Evolutionary conservation across 2,329 filamentous ascomycete genomes (phyloP).

Genomic region (Leptographium procerum): DNA sequence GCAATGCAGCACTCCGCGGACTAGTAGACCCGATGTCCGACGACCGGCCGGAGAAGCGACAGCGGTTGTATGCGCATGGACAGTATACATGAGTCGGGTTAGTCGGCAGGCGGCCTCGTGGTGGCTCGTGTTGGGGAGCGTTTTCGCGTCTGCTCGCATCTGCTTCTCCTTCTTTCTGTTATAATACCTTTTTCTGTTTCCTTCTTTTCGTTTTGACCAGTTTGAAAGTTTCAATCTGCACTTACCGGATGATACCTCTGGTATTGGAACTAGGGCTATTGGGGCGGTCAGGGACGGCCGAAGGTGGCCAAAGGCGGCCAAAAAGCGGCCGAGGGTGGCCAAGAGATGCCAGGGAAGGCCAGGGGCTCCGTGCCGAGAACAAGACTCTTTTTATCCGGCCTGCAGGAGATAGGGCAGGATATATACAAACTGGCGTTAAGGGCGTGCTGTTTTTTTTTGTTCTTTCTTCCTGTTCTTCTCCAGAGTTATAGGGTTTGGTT

Average conservation of each 20-base stretch:
- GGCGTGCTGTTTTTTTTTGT: neutral
- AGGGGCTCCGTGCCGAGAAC: neutral
- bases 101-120: neutral
- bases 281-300: neutral
- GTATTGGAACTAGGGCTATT: slow-evolving; percentile 1
- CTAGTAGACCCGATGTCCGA: slow-evolving; percentile 24
- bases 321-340: neutral
- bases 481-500: neutral
- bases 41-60: slow-evolving; percentile 40
- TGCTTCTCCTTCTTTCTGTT: neutral
- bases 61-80: slow-evolving; percentile 32
- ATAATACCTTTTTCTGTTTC: neutral
- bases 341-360: neutral
- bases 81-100: slow-evolving; percentile 6
- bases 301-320: neutral
- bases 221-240: slow-evolving; percentile 1
- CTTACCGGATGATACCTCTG: slow-evolving; percentile 9
- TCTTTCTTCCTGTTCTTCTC: no score
- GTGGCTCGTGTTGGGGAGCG: neutral
- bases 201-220: neutral
- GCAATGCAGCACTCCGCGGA: slow-evolving; percentile 19
- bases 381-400: neutral
- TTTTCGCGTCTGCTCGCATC: neutral
- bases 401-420: neutral
- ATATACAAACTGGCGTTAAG: neutral